Base-by-base conservation (phyloP, 371 early-diverging fungal species). In the Dichotomocladium elegans region DNA sequence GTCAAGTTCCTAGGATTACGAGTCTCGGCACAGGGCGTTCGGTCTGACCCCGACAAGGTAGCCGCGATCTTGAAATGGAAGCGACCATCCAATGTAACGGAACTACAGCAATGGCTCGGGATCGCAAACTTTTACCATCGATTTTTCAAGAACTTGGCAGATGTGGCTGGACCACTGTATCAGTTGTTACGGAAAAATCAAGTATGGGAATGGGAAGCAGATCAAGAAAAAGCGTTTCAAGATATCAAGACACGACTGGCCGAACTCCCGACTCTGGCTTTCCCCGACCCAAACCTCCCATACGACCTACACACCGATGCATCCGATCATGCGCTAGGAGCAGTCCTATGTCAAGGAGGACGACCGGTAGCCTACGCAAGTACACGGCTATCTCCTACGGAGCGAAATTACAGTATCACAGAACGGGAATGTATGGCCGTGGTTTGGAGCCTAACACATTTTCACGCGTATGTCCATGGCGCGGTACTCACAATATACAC, bases 1-100 rank as follows among this genome's bases (percentile, higher is more conserved):
- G 50, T 82, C 10, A 49, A 58, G 6, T 82, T 55, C 55, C 57
- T 80, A 1, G 80, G 82, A 10, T 64, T 67, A 50, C 22, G 65
- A 2, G 47, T 80, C 11, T 54, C 53, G 30, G 47, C 12, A n/a
- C 21, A 55, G 6, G 78, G 74, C 0, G 44, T 79, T 2, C 1
- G 47, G 0, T 49, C 58, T 2, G 64, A 68, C 34, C 63, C 67
- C 6, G 46, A 24, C 12, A 63, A 68, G 44, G 54, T 74, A 0
- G 24, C 60, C 10, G 58, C 63, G 0, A 43, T 82, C 8, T 17
- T 29, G 12, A 34, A 62, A 9, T 68, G 64, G 69, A 64, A 59
- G 0, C 6, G n/a, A 0, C 82, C 82, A 0, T 8, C 80, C 79
- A 7, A 24, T 62, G 14, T 54, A 57, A 26, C 1, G 1, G 3